Evolutionary conservation across 1,284 basidiomycete species (phyloP).

Genomic region (Coniophora puteana): DNA sequence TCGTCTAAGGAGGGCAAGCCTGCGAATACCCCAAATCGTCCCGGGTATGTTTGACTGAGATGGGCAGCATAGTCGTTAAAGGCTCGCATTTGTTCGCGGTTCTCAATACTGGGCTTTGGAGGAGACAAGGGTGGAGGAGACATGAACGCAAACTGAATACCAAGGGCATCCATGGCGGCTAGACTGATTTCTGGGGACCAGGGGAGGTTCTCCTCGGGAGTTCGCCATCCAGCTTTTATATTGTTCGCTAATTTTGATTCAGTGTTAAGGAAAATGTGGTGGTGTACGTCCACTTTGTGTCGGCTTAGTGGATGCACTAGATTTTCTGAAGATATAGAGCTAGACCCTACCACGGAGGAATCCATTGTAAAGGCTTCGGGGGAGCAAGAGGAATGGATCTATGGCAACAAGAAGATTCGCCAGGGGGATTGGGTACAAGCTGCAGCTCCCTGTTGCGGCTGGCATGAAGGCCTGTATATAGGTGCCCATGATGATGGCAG

Average conservation of each 20-base stretch:
- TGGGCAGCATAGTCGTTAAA: slow-evolving; percentile 46
- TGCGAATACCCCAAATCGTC: slow-evolving; percentile 64
- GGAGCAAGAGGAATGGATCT: background rate
- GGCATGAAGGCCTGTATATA: too few species aligned
- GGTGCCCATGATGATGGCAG: too few species aligned
- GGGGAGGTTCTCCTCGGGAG: slow-evolving; percentile 58
- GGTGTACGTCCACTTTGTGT: slow-evolving; percentile 74
- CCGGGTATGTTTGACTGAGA: slow-evolving; percentile 44
- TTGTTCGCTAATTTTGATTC: slow-evolving; percentile 43
- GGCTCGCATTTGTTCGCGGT: slow-evolving; percentile 38
- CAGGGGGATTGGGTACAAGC: too few species aligned
- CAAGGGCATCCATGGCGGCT: slow-evolving; percentile 52
- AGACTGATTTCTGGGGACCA: slow-evolving; percentile 60
- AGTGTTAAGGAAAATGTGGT: slow-evolving; percentile 61
- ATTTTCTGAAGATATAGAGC: slow-evolving; percentile 5
- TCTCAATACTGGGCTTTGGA: slow-evolving; percentile 37
- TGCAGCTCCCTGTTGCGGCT: too few species aligned
- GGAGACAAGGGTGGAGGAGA: slow-evolving; percentile 59
- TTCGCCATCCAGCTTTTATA: slow-evolving; percentile 49
- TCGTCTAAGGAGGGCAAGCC: slow-evolving; percentile 59
- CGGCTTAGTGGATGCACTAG: too few species aligned
- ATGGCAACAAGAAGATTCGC: too few species aligned
- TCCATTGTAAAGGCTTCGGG: too few species aligned
- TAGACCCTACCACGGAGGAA: too few species aligned
- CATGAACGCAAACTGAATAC: slow-evolving; percentile 56